Base-by-base conservation (phyloP, 1,284 basidiomycete genomes). In the Volvariella volvacea region DNA sequence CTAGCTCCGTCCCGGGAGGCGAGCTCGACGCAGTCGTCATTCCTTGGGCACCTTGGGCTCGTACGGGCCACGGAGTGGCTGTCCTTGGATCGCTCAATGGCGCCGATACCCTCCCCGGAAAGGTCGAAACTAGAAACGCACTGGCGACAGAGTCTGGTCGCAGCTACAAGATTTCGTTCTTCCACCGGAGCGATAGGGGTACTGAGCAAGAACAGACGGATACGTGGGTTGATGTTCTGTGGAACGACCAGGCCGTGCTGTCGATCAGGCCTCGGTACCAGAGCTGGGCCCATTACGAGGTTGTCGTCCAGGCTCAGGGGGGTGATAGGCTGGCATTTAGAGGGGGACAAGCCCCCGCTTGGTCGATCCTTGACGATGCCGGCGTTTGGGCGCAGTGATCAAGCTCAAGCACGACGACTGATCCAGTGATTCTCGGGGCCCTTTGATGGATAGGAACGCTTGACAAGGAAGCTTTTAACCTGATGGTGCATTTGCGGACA, bases 11-110 rank as follows among this genome's bases (percentile, higher is more conserved):
- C 19, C 9, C 39, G 10, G 55, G 57, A 16, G 63, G 63, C 6
- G 46, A 36, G n/a, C 49, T 55, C 19, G 63, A 66, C 45, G 64
- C 65, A 1, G 57, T 62, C 25, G 56, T 65, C 39, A 60, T 67
- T 51, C 56, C 61, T 55, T 63, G 56, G 44, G 45, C 45, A 15
- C 50, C 56, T 4, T 64, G 61, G 39, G 61, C 65, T 3, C 63
- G 63, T 44, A 46, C 44, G 19, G 65, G 66, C 2, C 43, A 42
- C 28, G 53, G 58, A 8, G 59, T 61, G 38, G 64, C 45, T 4
- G 50, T 67, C 7, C 52, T 68, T 12, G 65, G 65, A 17, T 60
- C 59, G 10, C 63, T 59, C 8, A 58, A 48, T 28, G 60, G 56
- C 9, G 42, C 46, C 16, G 64, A 66, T 41, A 15, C 45, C 6